Base-by-base conservation (phyloP, 2,329 filamentous ascomycete species). In the Davidsoniella neocaledoniae region DNA sequence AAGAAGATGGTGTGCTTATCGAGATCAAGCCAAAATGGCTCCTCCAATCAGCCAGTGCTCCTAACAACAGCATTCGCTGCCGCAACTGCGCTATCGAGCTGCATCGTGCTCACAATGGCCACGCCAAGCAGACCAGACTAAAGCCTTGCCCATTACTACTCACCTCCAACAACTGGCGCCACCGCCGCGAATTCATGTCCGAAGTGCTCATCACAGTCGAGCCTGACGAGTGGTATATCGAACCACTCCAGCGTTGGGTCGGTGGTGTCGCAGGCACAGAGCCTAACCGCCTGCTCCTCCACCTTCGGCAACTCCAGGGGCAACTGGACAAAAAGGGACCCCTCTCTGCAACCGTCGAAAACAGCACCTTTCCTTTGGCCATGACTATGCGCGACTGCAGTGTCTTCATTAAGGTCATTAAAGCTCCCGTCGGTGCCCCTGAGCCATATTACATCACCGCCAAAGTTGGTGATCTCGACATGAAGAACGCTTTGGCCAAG, bases 21-120 rank as follows among this genome's bases (percentile, higher is more conserved):
- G 83, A 90, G 61, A 82, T 90, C 64, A 91, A 91, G 61, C 84
- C 85, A 12, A 91, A 91, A 64, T 91, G 85, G 85, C 73, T 91
- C 23, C 66, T 72, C 7, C 83, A 87, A 61, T 88, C 83, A 2
- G 83, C 80, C 3, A 78, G 76, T 37, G 83, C 84, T 0, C 85
- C 84, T 1, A 23, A 60, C 0, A 63, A 66, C 25, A 74, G 82
- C 39, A 72, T 68, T 46, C 71, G 82, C 46, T 91, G 85, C 64
- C 77, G 85, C 29, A 86, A 81, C 38, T 91, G 85, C 61, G 85
- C 85, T 37, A 66, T 66, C 43, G 63, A 67, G 54, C 59, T 68
- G 45, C 59, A 60, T 46, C 64, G 63, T 49, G 60, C 63, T 37
- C 49, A 65, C 46, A 58, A 56, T 40, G 59, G 64, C 48, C 58